Evolutionary conservation across 176 grass and related monocot genomes (phyloP), one percentile per base, ranked within the genome.

Genomic region (Oryza glumipatula): DNA sequence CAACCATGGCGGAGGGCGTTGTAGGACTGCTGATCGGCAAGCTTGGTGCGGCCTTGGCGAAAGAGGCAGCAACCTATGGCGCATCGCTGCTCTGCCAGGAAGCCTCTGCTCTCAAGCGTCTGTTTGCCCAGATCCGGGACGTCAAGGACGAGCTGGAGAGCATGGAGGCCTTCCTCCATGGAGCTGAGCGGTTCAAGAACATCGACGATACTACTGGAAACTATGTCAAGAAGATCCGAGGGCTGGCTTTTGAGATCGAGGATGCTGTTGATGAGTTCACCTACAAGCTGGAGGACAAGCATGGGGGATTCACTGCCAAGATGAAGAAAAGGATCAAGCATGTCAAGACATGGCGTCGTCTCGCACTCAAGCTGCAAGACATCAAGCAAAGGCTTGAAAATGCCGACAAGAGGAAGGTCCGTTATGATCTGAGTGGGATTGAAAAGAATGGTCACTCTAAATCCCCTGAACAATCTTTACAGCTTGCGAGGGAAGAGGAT

Each of bases 181-280:
- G 36, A 5, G 30, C 78, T 16, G 46, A 80, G 44, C 48, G 6
- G 60, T 63, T 67, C 39, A 48, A 80, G 46, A 26, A 54, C 44
- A 21, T 13, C 7, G 78, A 81, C 1, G 66, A 70, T 9, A 70
- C 28, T 4, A 54, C 36, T 45, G 19, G 9, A 22, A 52, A 47
- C 10, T 81, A 69, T 38, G 46, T 81, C 22, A 81, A 30, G 66
- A 70, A 81, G 66, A 67, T 68, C 22, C 16, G 19, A 11, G 38
- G 10, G 3, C 45, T 81, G 14, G 47, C 78, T 11, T 70, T 68
- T 8, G 46, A 49, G 19, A 54, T 81, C 5, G 65, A 81, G 78
- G 78, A 80, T 68, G 45, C 39, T 0, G 61, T 79, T 54, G 78
- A 68, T 15, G 44, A 80, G 63, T 80, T 80, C 64, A 80, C 23